phyloP scores from a whole-genome alignment of 306 rosid species.

The Leucaena leucocephala region DNA sequence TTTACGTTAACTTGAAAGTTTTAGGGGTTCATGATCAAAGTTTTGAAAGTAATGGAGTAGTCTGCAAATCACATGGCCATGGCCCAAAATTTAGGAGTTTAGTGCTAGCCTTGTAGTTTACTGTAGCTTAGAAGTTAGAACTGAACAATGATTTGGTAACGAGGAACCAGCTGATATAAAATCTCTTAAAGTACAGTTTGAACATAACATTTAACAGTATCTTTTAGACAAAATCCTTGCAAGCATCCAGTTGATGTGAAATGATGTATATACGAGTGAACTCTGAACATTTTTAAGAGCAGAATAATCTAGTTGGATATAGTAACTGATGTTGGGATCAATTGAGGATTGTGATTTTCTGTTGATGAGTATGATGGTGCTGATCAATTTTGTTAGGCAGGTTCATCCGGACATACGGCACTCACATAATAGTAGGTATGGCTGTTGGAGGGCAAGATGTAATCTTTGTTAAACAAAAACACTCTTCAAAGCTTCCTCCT shows the following conservation, averaged over 20 bases:
- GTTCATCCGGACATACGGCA: constrained; percentile 86
- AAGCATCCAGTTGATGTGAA: constrained; percentile 2
- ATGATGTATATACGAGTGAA: constrained; percentile 5
- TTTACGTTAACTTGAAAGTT: neutral
- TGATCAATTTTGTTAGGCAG: constrained; percentile 75
- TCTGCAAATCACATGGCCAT: neutral
- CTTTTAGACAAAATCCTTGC: constrained; percentile 18
- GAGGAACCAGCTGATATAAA: constrained; percentile 18
- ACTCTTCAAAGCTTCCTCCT: constrained; percentile 78
- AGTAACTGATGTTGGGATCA: constrained; percentile 25
- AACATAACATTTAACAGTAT: constrained; percentile 5
- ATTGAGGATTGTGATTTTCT: constrained; percentile 30
- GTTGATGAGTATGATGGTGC: constrained; percentile 41
- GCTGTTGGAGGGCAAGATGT: constrained; percentile 97
- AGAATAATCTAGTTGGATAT: constrained; percentile 17
- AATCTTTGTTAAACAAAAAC: constrained; percentile 78
- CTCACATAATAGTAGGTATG: constrained; percentile 91
- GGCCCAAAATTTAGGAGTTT: neutral
- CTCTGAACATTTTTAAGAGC: constrained; percentile 1
- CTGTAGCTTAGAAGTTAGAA: neutral
- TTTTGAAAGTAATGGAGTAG: neutral
- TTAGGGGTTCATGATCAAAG: neutral
- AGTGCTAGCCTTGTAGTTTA: neutral
- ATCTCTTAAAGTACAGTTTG: neutral
- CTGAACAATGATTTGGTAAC: constrained; percentile 22